These are phyloP conservation scores for Sporothrix euskadiensis DNA, from an alignment of 2,329 filamentous ascomycete genomes.

Conservation along the genomic window DNA sequence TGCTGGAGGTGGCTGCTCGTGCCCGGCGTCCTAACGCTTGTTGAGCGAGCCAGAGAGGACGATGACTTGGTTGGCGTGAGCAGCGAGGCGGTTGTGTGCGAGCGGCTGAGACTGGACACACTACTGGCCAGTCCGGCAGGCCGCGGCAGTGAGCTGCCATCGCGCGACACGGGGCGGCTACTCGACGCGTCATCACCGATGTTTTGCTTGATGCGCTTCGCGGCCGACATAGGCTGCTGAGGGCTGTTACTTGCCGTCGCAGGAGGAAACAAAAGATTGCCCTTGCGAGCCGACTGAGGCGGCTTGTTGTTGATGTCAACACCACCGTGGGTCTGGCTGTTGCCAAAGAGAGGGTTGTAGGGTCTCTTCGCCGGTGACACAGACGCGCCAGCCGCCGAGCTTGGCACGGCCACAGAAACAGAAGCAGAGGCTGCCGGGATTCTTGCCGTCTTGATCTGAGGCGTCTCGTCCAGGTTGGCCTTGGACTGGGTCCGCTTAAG, in stretches of 20 bases:
- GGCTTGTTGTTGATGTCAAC: constrained; percentile 35
- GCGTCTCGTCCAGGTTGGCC: constrained; percentile 62
- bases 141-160: constrained; percentile 51
- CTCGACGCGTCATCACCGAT: constrained; percentile 69
- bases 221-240: constrained; percentile 46
- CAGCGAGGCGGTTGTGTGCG: constrained; percentile 57
- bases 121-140: constrained; percentile 31
- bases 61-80: constrained; percentile 80
- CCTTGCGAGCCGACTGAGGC: constrained; percentile 27
- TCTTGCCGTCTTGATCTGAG: constrained; percentile 42
- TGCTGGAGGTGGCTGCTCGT: constrained; percentile 32
- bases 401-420: background rate
- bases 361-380: constrained; percentile 36
- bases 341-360: constrained; percentile 35
- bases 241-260: constrained; percentile 31
- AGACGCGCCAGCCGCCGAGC: background rate
- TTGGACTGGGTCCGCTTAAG: constrained; percentile 58
- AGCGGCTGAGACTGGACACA: constrained; percentile 41
- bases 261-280: constrained; percentile 34
- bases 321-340: constrained; percentile 34
- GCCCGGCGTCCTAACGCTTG: constrained; percentile 53
- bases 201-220: constrained; percentile 71
- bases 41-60: constrained; percentile 66
- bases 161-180: constrained; percentile 59
- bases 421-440: constrained; percentile 9